Conservation (phyloP, 2,329 filamentous ascomycete genomes). For the Xylaria sp. region DNA sequence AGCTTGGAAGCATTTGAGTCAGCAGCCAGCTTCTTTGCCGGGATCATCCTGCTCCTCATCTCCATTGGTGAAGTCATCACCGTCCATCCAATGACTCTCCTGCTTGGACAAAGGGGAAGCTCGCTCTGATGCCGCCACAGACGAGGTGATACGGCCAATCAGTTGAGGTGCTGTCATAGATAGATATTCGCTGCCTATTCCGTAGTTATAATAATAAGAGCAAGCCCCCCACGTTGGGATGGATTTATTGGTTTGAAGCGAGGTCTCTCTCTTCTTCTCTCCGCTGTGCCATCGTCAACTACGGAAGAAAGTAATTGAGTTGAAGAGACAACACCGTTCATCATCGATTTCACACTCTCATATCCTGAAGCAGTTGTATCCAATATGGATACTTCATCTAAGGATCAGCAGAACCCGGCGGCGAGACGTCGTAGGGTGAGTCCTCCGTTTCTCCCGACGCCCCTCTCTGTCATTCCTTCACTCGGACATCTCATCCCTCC, state of each 20-base stretch:
- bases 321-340: no score
- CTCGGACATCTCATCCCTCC: no score
- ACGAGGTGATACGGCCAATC: background rate
- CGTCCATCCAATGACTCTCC: conserved; percentile 14
- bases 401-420: conserved; percentile 9
- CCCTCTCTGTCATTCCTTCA: no score
- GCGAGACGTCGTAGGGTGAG: conserved; percentile 26
- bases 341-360: no score
- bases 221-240: no score
- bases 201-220: no score
- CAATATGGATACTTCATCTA: conserved; percentile 24
- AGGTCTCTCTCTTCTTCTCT: no score
- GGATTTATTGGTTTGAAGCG: no score
- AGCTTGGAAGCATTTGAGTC: conserved; percentile 3
- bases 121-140: background rate
- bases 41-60: conserved; percentile 13
- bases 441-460: background rate
- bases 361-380: background rate
- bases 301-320: no score
- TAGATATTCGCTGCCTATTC: no score
- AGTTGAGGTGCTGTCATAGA: no score
- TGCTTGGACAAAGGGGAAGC: background rate
- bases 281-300: no score
- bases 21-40: conserved; percentile 14
- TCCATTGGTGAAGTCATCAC: conserved; percentile 28